A percentile compares a stretch with the other conserved stretches of the same genome.
phyloP scores from a whole-genome alignment of 2,329 filamentous ascomycete genomes.

The Lasiodiplodia citricola region DNA sequence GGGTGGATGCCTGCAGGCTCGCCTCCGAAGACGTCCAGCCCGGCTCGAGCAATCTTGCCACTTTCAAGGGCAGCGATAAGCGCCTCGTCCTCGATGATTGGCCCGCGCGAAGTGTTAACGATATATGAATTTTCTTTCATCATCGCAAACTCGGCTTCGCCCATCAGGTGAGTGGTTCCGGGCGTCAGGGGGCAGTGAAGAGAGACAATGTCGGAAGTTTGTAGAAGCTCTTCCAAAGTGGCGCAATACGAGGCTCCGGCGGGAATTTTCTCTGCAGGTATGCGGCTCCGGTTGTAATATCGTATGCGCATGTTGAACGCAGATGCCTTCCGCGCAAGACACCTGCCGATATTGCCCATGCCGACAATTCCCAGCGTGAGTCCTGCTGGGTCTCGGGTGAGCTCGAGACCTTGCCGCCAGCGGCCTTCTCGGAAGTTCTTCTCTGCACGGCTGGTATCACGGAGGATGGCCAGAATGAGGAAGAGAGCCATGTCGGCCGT shows the following conservation, averaged over 20 bases:
- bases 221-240: conserved; percentile 49
- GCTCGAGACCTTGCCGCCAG: conserved; percentile 44
- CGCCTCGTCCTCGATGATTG: conserved; percentile 56
- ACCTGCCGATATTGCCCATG: conserved; percentile 55
- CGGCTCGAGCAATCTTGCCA: conserved; percentile 54
- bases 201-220: conserved; percentile 49
- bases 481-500: conserved; percentile 57
- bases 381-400: conserved; percentile 50
- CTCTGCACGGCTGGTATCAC: conserved; percentile 51
- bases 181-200: conserved; percentile 56
- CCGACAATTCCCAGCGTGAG: conserved; percentile 56
- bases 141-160: conserved; percentile 45
- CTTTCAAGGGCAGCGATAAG: conserved; percentile 54
- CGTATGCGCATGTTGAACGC: conserved; percentile 52
- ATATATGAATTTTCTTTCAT: conserved; percentile 57
- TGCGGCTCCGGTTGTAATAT: conserved; percentile 51
- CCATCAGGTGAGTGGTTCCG: conserved; percentile 50
- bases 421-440: conserved; percentile 42
- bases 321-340: conserved; percentile 47
- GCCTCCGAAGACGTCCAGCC: conserved; percentile 55
- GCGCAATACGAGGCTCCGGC: conserved; percentile 44
- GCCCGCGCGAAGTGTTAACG: conserved; percentile 59
- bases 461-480: conserved; percentile 52
- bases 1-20: conserved; percentile 50
- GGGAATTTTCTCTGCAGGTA: conserved; percentile 43